Conservation (phyloP, 2,329 filamentous ascomycete genomes). For the Colletotrichum viniferum region DNA sequence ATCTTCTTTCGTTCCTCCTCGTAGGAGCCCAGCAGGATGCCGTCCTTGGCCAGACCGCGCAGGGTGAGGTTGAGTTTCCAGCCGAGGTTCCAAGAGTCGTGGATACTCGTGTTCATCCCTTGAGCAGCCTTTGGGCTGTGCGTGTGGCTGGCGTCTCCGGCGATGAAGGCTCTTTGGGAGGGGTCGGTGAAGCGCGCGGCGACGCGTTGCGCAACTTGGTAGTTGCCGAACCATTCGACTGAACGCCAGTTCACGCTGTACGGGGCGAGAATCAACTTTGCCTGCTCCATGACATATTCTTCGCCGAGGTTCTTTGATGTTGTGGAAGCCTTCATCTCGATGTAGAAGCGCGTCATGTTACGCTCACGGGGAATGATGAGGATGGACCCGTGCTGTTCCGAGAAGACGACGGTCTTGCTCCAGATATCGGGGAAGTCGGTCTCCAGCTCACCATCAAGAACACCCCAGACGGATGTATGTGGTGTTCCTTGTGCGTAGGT, state of each 20-base stretch:
- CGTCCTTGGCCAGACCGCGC: slow-evolving; percentile 57
- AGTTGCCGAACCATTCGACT: slow-evolving; percentile 74
- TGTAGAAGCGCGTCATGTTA: slow-evolving; percentile 56
- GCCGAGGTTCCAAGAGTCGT: slow-evolving; percentile 65
- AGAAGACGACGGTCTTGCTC: slow-evolving; percentile 61
- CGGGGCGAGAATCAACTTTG: slow-evolving; percentile 46
- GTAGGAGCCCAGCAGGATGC: slow-evolving; percentile 52
- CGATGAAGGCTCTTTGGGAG: slow-evolving; percentile 63
- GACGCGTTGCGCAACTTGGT: slow-evolving; percentile 72
- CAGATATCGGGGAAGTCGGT: slow-evolving; percentile 67
- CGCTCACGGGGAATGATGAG: slow-evolving; percentile 64
- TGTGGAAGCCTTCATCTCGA: slow-evolving; percentile 29
- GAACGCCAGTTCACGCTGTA: slow-evolving; percentile 56
- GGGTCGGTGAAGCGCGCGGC: slow-evolving; percentile 71
- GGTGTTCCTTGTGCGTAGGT: slow-evolving; percentile 43
- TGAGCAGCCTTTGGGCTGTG: slow-evolving; percentile 75
- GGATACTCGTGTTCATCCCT: slow-evolving; percentile 66
- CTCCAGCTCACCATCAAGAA: slow-evolving; percentile 60
- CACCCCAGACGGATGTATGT: slow-evolving; percentile 53
- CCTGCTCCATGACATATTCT: slow-evolving; percentile 63
- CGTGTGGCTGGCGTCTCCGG: slow-evolving; percentile 72
- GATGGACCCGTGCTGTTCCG: slow-evolving; percentile 58
- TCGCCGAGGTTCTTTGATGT: slow-evolving; percentile 53
- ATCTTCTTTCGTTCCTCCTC: slow-evolving; percentile 54
- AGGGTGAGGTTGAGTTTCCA: slow-evolving; percentile 58